Base-by-base conservation (phyloP, 768 basidiomycete genomes). In the Tylopilus intermedius region DNA sequence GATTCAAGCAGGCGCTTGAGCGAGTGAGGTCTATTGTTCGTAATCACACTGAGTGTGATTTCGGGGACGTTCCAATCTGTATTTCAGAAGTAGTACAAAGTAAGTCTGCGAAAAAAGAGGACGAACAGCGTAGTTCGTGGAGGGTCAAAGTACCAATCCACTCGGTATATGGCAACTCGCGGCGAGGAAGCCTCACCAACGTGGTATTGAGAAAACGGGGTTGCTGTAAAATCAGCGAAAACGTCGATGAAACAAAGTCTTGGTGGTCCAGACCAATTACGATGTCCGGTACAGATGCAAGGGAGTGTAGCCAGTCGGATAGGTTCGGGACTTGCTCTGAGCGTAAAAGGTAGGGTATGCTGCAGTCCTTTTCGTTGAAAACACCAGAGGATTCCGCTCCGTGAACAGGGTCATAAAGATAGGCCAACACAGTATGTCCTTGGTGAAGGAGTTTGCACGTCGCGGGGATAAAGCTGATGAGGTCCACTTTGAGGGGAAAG, bases 11-110 rank as follows among this genome's bases (percentile, higher is more conserved):
- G 75, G 10, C 91, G 83, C 13, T 60, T 62, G 2, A 94, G 78
- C 2, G 92, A 93, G 22, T 69, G 64, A 8, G 90, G 84, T 30
- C 91, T 79, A 61, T 87, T 76, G 59, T 90, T 83, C 0, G 91
- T 93, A 50, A 92, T 86, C 37, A 94, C 76, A 48, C 77, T 81
- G 40, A 93, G 69, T 24, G 87, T 86, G 30, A 93, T 70, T 30
- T 69, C 75, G 9, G 89, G 88, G 2, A 68, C 63, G 57, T 90
- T 76, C 89, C 90, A 94, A 62, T 83, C 91, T 94, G 21, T 45
- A 18, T 45, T 50, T 62, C 48, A 49, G 5, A 37, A 47, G 50
- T 40, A 43, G 53, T 47, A 38, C 29, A 26, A 51, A 40, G 22
- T 40, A 8, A 48, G 51, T 47, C 11, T 29, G 24, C 44, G 45